phyloP scores from a whole-genome alignment of 805 yeast genomes.

The Sugiyamaella boreocaroliniensis region DNA sequence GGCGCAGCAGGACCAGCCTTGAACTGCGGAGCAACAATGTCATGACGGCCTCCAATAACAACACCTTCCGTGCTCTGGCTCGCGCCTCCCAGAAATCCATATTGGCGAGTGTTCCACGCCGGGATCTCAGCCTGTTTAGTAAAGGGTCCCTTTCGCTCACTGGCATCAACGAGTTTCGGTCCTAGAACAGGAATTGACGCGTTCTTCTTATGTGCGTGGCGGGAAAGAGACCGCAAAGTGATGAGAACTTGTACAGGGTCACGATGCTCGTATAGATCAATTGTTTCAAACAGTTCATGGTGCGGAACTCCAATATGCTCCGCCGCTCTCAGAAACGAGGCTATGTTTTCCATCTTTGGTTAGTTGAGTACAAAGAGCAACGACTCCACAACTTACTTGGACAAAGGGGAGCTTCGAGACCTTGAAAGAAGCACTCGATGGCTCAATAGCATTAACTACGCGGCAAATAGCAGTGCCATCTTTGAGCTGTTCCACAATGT shows the following conservation, averaged over 20 bases:
- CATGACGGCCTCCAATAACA: slow-evolving; percentile 47
- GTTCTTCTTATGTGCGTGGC: slow-evolving; percentile 55
- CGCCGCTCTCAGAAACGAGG: slow-evolving; percentile 59
- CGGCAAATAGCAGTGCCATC: slow-evolving; percentile 55
- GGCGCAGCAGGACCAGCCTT: slow-evolving; percentile 16
- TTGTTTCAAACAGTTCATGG: slow-evolving; percentile 74
- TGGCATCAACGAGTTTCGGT: slow-evolving; percentile 45
- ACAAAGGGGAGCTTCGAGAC: slow-evolving; percentile 67
- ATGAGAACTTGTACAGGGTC: slow-evolving; percentile 79
- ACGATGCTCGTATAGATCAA: slow-evolving; percentile 62
- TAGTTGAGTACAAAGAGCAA: not conserved
- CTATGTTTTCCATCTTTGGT: slow-evolving; percentile 72
- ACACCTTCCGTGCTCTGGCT: slow-evolving; percentile 43
- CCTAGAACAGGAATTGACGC: slow-evolving; percentile 49
- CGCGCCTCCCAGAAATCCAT: slow-evolving; percentile 55
- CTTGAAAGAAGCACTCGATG: slow-evolving; percentile 41
- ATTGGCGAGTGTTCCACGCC: slow-evolving; percentile 54
- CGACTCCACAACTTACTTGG: slow-evolving; percentile 5
- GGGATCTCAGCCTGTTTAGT: slow-evolving; percentile 42
- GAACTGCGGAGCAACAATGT: slow-evolving; percentile 29
- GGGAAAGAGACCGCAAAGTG: slow-evolving; percentile 64
- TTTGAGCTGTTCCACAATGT: slow-evolving; percentile 50
- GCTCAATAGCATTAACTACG: slow-evolving; percentile 38
- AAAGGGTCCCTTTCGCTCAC: slow-evolving; percentile 24
- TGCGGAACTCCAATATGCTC: slow-evolving; percentile 64